These are phyloP conservation scores for Myriosclerotinia scirpicola DNA, from an alignment of 2,329 filamentous ascomycete genomes.

Conservation along the genomic window DNA sequence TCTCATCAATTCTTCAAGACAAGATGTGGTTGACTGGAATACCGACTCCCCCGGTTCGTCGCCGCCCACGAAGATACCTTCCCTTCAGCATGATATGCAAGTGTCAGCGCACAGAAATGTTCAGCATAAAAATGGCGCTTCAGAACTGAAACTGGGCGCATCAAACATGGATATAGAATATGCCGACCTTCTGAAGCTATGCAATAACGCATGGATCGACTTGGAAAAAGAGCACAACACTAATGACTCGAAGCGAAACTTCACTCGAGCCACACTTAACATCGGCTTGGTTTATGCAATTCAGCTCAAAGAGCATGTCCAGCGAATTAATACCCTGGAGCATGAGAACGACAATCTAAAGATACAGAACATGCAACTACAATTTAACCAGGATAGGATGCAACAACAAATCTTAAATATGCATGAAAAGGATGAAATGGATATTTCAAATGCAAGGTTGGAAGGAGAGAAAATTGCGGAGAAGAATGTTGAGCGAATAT, in stretches of 20 bases:
- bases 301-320: not conserved
- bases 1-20: not conserved
- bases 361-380: not conserved
- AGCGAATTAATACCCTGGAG: not conserved
- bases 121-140: not conserved
- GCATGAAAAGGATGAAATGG: not conserved
- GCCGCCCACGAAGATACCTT: no score
- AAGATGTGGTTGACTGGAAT: not conserved
- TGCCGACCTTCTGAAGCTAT: not conserved
- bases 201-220: not conserved
- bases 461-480: constrained; percentile 8
- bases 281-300: not conserved
- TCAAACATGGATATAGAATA: no score
- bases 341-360: not conserved
- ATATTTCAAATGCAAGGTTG: not conserved
- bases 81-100: not conserved
- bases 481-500: not conserved
- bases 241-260: not conserved
- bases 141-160: not conserved
- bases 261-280: not conserved
- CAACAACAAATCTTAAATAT: not conserved
- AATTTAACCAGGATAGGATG: not conserved
- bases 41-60: not conserved
- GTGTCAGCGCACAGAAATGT: not conserved
- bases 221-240: not conserved